These are phyloP conservation scores for Eucommia ulmoides DNA, from an alignment of 257 asterid genomes.

Conservation along the genomic window DNA sequence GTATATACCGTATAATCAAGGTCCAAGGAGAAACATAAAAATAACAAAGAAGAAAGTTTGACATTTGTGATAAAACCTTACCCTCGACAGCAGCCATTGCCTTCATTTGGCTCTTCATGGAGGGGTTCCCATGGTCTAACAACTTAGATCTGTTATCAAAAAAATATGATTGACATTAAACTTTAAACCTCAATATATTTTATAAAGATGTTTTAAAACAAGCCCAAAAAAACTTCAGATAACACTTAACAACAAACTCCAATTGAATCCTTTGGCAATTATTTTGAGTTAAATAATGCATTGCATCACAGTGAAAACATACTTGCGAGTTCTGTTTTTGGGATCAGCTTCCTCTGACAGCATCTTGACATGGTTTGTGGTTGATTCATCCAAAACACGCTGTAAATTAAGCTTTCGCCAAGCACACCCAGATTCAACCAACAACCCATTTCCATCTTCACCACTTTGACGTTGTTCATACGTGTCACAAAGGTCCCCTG, in stretches of 20 bases:
- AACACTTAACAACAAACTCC: no score
- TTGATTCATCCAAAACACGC: conserved; percentile 86
- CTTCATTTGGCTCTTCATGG: conserved; percentile 66
- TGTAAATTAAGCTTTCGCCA: conserved; percentile 93
- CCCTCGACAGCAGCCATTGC: conserved; percentile 72
- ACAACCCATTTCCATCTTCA: conserved; percentile 77
- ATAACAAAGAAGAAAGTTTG: neutral
- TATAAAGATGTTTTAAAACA: no score
- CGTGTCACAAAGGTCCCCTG: conserved; percentile 81
- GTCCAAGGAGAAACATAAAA: neutral
- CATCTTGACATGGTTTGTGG: conserved; percentile 84
- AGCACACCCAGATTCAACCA: conserved; percentile 83
- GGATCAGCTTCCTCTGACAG: conserved; percentile 91
- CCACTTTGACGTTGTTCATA: conserved; percentile 89
- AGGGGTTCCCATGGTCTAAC: conserved; percentile 65
- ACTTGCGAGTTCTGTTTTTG: conserved; percentile 66
- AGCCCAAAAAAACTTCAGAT: no score
- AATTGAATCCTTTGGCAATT: neutral
- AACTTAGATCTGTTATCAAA: conserved; percentile 73
- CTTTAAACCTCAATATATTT: neutral
- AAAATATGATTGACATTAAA: conserved; percentile 13
- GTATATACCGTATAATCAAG: neutral
- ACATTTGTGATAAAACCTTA: conserved; percentile 20
- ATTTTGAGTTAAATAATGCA: neutral
- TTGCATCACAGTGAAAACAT: conserved; percentile 11